Evolutionary conservation across 1,284 basidiomycete genomes (phyloP).

Genomic region (Grifola frondosa): DNA sequence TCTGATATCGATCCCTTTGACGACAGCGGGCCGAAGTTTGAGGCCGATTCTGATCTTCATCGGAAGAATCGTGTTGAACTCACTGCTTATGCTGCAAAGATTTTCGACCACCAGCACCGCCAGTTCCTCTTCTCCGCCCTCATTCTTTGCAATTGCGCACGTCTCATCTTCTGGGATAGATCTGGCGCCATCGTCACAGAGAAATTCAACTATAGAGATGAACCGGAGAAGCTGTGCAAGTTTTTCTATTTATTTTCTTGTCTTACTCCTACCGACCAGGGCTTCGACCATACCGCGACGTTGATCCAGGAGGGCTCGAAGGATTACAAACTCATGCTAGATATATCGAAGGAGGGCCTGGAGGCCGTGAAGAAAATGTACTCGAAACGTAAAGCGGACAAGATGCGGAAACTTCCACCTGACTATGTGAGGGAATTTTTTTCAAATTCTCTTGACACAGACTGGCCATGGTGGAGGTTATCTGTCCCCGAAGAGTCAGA

Average conservation of each 20-base stretch:
- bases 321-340: not conserved
- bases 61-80: too few relatives aligned
- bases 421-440: slow-evolving; percentile 8
- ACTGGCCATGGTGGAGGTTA: slow-evolving; percentile 9
- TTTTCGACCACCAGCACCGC: too few relatives aligned
- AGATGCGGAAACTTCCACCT: too few relatives aligned
- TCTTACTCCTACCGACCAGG: not conserved
- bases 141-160: not conserved
- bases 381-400: too few relatives aligned
- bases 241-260: slow-evolving; percentile 2
- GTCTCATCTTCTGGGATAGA: slow-evolving; percentile 6
- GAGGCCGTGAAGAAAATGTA: not conserved
- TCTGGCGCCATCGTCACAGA: slow-evolving; percentile 6
- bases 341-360: not conserved
- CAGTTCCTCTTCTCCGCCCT: too few relatives aligned
- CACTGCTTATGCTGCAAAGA: too few relatives aligned
- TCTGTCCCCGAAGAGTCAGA: not conserved
- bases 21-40: too few relatives aligned
- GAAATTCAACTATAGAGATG: slow-evolving; percentile 5
- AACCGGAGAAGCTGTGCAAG: not conserved
- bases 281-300: too few relatives aligned
- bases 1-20: too few relatives aligned
- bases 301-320: too few relatives aligned
- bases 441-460: not conserved
- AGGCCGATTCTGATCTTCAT: too few relatives aligned